Evolutionary conservation across 2,329 filamentous ascomycete genomes (phyloP).

Genomic region (Parastagonospora nodorum): DNA sequence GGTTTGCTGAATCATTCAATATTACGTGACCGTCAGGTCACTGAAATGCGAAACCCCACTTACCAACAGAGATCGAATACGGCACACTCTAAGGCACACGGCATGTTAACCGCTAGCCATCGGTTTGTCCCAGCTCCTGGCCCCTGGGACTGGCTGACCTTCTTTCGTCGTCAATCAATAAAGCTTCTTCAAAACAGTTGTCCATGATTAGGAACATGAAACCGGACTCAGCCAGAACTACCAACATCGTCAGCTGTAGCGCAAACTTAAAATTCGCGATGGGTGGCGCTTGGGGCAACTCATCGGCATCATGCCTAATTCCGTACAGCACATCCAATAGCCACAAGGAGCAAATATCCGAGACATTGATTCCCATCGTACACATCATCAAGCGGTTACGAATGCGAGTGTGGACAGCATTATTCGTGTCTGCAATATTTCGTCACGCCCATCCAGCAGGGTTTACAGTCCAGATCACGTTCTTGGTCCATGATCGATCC

Average conservation of each 20-base stretch:
- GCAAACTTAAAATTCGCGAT: conserved; percentile 8
- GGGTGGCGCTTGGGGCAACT: conserved; percentile 1
- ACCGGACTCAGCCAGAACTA: conserved; percentile 16
- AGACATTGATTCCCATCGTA: no score
- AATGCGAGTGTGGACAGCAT: background rate
- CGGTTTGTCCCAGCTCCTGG: conserved; percentile 17
- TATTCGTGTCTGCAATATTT: background rate
- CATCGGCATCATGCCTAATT: background rate
- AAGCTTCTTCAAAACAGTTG: conserved; percentile 33
- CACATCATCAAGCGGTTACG: background rate
- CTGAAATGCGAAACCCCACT: conserved; percentile 1
- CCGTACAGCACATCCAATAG: background rate
- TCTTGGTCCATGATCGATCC: no score
- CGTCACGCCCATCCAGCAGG: background rate
- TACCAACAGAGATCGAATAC: conserved; percentile 4
- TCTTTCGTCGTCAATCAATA: conserved; percentile 29
- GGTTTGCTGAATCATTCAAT: background rate
- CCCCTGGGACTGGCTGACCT: conserved; percentile 13
- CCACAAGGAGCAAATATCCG: background rate
- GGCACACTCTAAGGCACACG: background rate
- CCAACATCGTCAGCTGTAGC: conserved; percentile 9
- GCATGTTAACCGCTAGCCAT: conserved; percentile 3
- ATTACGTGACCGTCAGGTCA: conserved; percentile 3
- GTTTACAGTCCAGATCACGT: no score
- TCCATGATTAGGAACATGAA: conserved; percentile 21